Percentiles rank a stretch among this genome's conserved stretches.
Evolutionary conservation across 306 rosid genomes (phyloP).

Genomic region (Cercis canadensis): DNA sequence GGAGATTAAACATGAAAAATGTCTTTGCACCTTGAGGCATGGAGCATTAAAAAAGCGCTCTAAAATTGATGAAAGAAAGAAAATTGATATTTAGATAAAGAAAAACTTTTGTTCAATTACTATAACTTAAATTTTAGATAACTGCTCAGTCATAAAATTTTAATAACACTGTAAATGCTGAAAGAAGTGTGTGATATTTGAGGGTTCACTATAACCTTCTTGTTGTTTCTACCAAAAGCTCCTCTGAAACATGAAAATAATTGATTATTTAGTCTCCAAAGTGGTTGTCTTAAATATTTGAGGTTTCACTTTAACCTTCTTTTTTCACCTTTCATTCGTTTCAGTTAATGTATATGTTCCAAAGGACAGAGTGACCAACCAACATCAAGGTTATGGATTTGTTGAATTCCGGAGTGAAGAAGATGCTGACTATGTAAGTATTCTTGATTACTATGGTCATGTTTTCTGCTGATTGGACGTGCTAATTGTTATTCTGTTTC

Average conservation of each 20-base stretch:
- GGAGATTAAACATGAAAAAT: too few relatives aligned
- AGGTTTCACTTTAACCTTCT: background rate
- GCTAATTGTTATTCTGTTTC: conserved; percentile 1
- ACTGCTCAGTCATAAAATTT: too few relatives aligned
- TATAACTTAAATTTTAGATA: too few relatives aligned
- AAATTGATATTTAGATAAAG: too few relatives aligned
- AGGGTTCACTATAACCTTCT: too few relatives aligned
- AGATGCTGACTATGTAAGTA: conserved; percentile 92
- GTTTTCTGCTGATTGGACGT: background rate
- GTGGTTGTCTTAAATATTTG: background rate
- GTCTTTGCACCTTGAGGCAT: too few relatives aligned
- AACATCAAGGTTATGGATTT: conserved; percentile 97
- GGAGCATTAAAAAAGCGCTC: too few relatives aligned
- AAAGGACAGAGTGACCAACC: conserved; percentile 90
- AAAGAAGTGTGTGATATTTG: too few relatives aligned
- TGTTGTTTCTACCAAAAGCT: background rate
- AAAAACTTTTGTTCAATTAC: too few relatives aligned
- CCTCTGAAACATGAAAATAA: background rate
- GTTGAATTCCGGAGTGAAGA: conserved; percentile 95
- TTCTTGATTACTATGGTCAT: background rate
- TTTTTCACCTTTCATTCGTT: conserved; percentile 5
- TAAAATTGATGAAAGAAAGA: too few relatives aligned
- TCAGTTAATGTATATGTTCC: conserved; percentile 98
- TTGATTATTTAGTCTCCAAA: background rate
- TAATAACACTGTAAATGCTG: too few relatives aligned